Evolutionary conservation across 257 asterid species (phyloP).

Genomic region (Solanum etuberosum): DNA sequence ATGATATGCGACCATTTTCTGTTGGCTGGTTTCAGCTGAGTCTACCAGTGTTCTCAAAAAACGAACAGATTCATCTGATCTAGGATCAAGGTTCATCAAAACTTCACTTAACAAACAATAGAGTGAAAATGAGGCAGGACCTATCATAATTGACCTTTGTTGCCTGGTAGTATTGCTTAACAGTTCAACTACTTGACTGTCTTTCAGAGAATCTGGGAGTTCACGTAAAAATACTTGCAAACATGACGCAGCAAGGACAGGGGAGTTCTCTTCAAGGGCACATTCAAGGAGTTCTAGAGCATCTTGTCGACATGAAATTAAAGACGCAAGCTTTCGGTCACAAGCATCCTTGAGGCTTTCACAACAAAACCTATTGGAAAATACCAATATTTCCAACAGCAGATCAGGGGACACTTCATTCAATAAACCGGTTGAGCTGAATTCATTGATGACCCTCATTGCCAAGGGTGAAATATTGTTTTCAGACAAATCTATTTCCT

Average conservation of each 20-base stretch:
- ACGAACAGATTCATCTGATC: constrained; percentile 46
- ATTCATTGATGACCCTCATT: constrained; percentile 49
- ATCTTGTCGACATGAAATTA: constrained; percentile 66
- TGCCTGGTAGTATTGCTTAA: constrained; percentile 50
- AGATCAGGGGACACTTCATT: constrained; percentile 44
- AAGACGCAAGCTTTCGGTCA: constrained; percentile 74
- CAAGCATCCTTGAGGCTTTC: constrained; percentile 85
- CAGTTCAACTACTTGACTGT: constrained; percentile 55
- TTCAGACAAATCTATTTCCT: constrained; percentile 78
- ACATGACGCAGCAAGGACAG: constrained; percentile 85
- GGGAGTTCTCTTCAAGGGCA: constrained; percentile 78
- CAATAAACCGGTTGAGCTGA: constrained; percentile 48
- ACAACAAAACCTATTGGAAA: constrained; percentile 92
- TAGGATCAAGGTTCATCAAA: constrained; percentile 59
- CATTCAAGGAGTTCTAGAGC: constrained; percentile 84
- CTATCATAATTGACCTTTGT: constrained; percentile 61
- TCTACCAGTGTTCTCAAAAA: constrained; percentile 60
- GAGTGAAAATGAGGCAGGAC: constrained; percentile 69
- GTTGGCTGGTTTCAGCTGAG: constrained; percentile 46
- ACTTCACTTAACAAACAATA: constrained; percentile 84
- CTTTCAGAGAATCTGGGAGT: constrained; percentile 63
- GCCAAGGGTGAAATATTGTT: constrained; percentile 68
- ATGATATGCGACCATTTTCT: constrained; percentile 76
- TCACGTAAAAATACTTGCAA: constrained; percentile 74
- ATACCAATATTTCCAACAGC: constrained; percentile 75